Evolutionary conservation across 1,139 yeast species (phyloP), one percentile per base, ranked within the genome.

Genomic region (Yamadazyma taylorii): DNA sequence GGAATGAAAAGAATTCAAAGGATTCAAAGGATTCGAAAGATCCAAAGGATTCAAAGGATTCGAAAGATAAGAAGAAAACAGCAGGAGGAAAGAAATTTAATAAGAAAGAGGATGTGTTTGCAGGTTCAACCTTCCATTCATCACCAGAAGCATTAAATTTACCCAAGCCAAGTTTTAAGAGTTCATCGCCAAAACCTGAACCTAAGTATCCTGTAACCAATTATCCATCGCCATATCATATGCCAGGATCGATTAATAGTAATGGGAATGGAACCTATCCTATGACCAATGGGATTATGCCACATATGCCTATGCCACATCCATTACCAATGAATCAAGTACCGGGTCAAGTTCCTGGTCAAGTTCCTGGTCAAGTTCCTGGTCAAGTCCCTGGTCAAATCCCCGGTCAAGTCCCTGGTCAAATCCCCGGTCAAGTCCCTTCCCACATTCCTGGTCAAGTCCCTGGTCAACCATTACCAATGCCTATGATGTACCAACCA

Each of bases 111-210:
- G 69, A 57, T 48, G 65, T 65, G 24, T 77, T 75, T 55, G 82
- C 82, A 36, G 82, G 82, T 13, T 72, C 81, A 29, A 73, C 81
- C 28, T 77, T 77, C 51, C 78, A 73, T 54, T 71, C 78, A 16
- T 74, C 80, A 14, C 82, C 82, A 0, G 77, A 76, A 30, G 81
- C 81, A 3, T 59, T 75, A 45, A 72, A 75, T 26, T 65, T 77
- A 43, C 81, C 81, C 22, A 77, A 75, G 47, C 82, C 82, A 6
- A 66, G 78, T 3, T 77, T 77, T 51, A 64, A 60, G 43, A 16
- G 17, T 11, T 12, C 39, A n/a, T 36, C 33, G 2, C 37, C 38
- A 9, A 15, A 11, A 7, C 30, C 30, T 5, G 30, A 27, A 21
- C 14, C 7, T 5, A 27, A 27, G 21, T 61, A 57, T 40, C 40